Evolutionary conservation across 2,329 filamentous ascomycete genomes (phyloP).

Genomic region (Pseudogymnoascus sp.): DNA sequence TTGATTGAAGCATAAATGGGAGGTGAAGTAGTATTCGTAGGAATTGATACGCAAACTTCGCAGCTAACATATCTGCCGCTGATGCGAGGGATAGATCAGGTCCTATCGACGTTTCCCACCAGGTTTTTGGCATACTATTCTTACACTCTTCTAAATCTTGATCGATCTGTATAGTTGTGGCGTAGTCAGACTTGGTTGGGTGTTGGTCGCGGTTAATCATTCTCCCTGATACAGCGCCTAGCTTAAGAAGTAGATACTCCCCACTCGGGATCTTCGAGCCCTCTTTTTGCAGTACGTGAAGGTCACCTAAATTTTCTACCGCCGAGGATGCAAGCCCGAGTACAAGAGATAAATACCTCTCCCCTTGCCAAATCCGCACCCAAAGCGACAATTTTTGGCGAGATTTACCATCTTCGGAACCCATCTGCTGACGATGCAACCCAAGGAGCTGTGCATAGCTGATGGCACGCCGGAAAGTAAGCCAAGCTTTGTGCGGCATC

Average conservation of each 20-base stretch:
- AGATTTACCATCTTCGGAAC: slow-evolving; percentile 18
- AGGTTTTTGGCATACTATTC: slow-evolving; percentile 26
- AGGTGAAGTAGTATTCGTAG: slow-evolving; percentile 36
- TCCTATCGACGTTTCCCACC: slow-evolving; percentile 24
- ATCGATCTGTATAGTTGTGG: slow-evolving; percentile 34
- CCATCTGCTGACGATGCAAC: slow-evolving; percentile 31
- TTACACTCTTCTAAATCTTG: slow-evolving; percentile 32
- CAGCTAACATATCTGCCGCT: slow-evolving; percentile 27
- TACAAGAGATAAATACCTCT: slow-evolving; percentile 44
- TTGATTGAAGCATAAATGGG: slow-evolving; percentile 38
- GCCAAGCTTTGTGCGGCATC: slow-evolving; percentile 47
- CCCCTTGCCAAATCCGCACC: slow-evolving; percentile 34
- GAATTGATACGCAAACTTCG: slow-evolving; percentile 35
- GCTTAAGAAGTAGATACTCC: neutral
- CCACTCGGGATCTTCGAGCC: neutral
- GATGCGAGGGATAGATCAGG: slow-evolving; percentile 22
- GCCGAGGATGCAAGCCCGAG: slow-evolving; percentile 42
- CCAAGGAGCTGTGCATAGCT: slow-evolving; percentile 45
- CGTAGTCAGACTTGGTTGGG: slow-evolving; percentile 29
- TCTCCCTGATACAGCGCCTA: slow-evolving; percentile 27
- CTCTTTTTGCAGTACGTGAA: neutral
- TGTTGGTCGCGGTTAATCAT: slow-evolving; percentile 37
- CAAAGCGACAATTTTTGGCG: slow-evolving; percentile 31
- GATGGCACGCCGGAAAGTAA: slow-evolving; percentile 41
- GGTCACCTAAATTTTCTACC: neutral